Evolutionary conservation across 2,329 filamentous ascomycete species (phyloP).

Genomic region (Aciculosporium take): DNA sequence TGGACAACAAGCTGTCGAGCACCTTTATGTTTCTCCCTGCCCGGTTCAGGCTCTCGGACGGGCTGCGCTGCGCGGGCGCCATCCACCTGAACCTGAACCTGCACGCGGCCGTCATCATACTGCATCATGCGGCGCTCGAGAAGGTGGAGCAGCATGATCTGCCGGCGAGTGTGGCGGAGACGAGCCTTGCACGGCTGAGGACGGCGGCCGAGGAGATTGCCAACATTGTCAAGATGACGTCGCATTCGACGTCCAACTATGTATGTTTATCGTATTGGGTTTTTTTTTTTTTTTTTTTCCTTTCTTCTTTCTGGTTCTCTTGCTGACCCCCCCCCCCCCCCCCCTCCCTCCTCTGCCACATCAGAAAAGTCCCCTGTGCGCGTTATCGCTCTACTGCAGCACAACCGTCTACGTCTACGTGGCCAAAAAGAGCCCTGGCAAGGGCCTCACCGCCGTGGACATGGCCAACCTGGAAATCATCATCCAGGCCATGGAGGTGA

Average conservation of each 20-base stretch:
- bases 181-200: slow-evolving; percentile 59
- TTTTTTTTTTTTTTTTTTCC: not conserved
- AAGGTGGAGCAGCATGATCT: slow-evolving; percentile 62
- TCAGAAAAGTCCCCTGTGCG: slow-evolving; percentile 26
- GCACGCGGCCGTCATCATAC: slow-evolving; percentile 73
- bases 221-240: slow-evolving; percentile 66
- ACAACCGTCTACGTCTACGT: slow-evolving; percentile 73
- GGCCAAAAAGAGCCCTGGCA: slow-evolving; percentile 50
- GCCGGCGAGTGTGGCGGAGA: slow-evolving; percentile 47
- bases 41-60: slow-evolving; percentile 54
- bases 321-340: not conserved
- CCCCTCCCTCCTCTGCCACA: not conserved
- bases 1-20: slow-evolving; percentile 69
- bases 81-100: slow-evolving; percentile 80
- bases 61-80: slow-evolving; percentile 54
- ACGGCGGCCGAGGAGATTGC: slow-evolving; percentile 75
- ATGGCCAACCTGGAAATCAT: slow-evolving; percentile 55
- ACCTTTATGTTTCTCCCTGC: slow-evolving; percentile 68
- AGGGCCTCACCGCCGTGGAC: slow-evolving; percentile 36
- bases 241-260: slow-evolving; percentile 50
- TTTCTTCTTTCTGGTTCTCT: not conserved
- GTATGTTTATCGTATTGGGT: slow-evolving; percentile 33
- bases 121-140: slow-evolving; percentile 80
- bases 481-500: slow-evolving; percentile 60
- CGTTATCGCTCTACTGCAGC: slow-evolving; percentile 75